phyloP scores from a whole-genome alignment of 1,284 basidiomycete species.

The Chalciporus sp. region DNA sequence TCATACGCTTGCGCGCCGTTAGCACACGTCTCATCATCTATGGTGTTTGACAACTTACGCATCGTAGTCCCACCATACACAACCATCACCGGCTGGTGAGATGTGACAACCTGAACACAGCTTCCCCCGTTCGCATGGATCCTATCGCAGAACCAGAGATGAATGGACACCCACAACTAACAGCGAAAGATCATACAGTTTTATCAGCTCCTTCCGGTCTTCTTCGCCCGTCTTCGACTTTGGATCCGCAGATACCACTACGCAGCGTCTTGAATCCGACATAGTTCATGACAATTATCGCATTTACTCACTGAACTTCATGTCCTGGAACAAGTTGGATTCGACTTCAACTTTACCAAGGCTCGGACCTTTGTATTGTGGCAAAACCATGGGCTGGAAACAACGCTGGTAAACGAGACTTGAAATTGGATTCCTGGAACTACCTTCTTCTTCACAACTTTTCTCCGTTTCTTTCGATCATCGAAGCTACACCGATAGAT shows the following conservation, averaged over 20 bases:
- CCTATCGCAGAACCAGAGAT: conserved; percentile 39
- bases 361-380: conserved; percentile 65
- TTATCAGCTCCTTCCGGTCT: conserved; percentile 66
- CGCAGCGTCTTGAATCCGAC: background rate
- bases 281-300: background rate
- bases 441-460: conserved; percentile 57
- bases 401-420: background rate
- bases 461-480: conserved; percentile 63
- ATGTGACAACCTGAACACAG: conserved; percentile 61
- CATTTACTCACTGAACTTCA: conserved; percentile 72
- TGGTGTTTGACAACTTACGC: conserved; percentile 44
- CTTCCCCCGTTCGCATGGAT: conserved; percentile 80
- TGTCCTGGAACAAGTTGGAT: conserved; percentile 68
- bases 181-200: conserved; percentile 47
- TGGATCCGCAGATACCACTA: conserved; percentile 80
- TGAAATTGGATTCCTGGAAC: background rate
- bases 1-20: conserved; percentile 59
- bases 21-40: background rate
- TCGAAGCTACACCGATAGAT: conserved; percentile 42
- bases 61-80: conserved; percentile 67
- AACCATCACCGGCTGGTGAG: conserved; percentile 50
- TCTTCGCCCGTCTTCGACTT: conserved; percentile 68
- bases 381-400: conserved; percentile 58
- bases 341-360: conserved; percentile 60
- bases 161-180: conserved; percentile 2